Evolutionary conservation across 768 basidiomycete species (phyloP).

Genomic region (Epithele typhae): DNA sequence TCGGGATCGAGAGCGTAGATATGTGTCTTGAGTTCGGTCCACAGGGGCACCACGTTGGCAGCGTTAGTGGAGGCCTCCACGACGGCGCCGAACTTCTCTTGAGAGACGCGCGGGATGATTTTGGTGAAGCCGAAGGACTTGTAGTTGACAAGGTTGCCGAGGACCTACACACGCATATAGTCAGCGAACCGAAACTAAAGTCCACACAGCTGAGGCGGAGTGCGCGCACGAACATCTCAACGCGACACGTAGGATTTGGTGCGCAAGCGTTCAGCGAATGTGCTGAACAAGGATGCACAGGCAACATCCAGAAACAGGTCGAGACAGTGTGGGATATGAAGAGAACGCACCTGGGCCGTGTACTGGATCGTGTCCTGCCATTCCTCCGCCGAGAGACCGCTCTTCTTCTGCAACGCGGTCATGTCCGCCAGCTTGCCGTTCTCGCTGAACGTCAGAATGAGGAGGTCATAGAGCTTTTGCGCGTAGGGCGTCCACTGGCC

Average conservation of each 20-base stretch:
- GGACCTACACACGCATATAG: slow-evolving; percentile 27
- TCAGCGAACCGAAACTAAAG: too few relatives aligned
- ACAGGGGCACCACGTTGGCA: slow-evolving; percentile 51
- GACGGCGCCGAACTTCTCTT: slow-evolving; percentile 58
- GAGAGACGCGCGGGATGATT: slow-evolving; percentile 68
- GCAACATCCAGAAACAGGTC: too few relatives aligned
- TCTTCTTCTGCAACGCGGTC: slow-evolving; percentile 42
- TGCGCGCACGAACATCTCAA: too few relatives aligned
- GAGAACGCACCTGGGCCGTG: slow-evolving; percentile 52
- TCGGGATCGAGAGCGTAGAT: slow-evolving; percentile 70
- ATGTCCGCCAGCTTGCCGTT: slow-evolving; percentile 57
- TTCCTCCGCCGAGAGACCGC: slow-evolving; percentile 52
- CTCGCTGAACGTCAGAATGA: slow-evolving; percentile 65
- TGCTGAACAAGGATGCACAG: too few relatives aligned
- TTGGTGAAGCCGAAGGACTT: slow-evolving; percentile 84
- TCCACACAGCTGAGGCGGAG: too few relatives aligned
- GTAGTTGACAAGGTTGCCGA: slow-evolving; percentile 70
- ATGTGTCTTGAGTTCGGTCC: slow-evolving; percentile 68
- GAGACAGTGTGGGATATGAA: background rate
- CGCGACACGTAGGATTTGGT: too few relatives aligned
- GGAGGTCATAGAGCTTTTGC: slow-evolving; percentile 60
- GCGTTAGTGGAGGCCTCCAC: slow-evolving; percentile 59
- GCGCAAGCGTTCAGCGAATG: background rate
- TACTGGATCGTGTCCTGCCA: slow-evolving; percentile 75
- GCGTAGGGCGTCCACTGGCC: slow-evolving; percentile 80